Evolutionary conservation across 257 asterid genomes (phyloP).

Genomic region (Prunella vulgaris): DNA sequence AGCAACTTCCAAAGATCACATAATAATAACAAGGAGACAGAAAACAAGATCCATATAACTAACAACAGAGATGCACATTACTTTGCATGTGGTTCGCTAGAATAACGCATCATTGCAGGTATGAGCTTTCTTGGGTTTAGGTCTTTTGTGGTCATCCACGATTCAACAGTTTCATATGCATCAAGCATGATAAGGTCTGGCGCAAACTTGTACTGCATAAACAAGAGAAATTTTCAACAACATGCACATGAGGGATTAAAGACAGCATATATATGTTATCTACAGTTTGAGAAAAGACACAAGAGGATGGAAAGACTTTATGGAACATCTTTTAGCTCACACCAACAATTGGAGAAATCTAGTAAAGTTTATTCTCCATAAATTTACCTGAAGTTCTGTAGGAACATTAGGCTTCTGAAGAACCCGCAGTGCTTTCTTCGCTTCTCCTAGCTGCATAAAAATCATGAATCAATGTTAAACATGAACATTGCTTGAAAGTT

Average conservation of each 20-base stretch:
- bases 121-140: conserved; percentile 91
- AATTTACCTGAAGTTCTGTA: conserved; percentile 77
- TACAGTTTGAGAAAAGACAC: conserved; percentile 10
- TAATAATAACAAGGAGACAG: not conserved
- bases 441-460: conserved; percentile 80
- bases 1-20: not conserved
- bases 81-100: conserved; percentile 97
- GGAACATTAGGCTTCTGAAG: conserved; percentile 94
- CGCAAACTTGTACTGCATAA: conserved; percentile 91
- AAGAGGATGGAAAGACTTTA: conserved; percentile 13
- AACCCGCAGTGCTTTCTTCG: conserved; percentile 92
- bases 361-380: conserved; percentile 6
- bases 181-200: conserved; percentile 97
- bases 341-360: conserved; percentile 2
- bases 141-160: conserved; percentile 91
- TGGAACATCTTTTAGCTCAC: conserved; percentile 6
- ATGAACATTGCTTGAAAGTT: conserved; percentile 3
- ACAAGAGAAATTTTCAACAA: conserved; percentile 23
- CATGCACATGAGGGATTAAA: conserved; percentile 3
- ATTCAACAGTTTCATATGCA: conserved; percentile 98
- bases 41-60: conserved; percentile 10
- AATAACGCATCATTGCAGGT: conserved; percentile 99
- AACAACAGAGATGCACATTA: conserved; percentile 38
- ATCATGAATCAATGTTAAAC: conserved; percentile 12
- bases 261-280: conserved; percentile 9